Evolutionary conservation across 2,329 filamentous ascomycete genomes (phyloP).

Genomic region (Aspergillus sergii): DNA sequence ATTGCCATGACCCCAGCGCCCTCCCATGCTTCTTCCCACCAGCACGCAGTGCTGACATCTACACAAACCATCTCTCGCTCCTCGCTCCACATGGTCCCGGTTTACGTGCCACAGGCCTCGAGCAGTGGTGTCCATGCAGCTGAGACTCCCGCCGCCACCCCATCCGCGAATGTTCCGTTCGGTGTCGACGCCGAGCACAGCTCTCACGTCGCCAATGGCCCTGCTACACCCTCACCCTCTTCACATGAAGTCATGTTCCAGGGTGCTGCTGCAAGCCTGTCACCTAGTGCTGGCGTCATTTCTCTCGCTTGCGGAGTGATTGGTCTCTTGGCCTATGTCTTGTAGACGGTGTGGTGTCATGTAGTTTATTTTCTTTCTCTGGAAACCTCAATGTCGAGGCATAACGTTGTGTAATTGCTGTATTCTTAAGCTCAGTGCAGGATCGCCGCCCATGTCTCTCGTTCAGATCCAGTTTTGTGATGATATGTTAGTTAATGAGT

Average conservation of each 20-base stretch:
- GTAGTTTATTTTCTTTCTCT: neutral
- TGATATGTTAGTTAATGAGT: neutral
- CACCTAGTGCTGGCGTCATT: slow-evolving; percentile 23
- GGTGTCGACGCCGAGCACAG: neutral
- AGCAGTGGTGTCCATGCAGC: neutral
- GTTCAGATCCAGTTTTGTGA: neutral
- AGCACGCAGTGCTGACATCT: slow-evolving; percentile 6
- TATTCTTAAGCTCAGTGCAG: neutral
- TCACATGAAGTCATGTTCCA: slow-evolving; percentile 36
- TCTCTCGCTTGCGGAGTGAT: slow-evolving; percentile 27
- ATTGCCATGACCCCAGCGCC: neutral
- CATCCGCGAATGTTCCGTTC: slow-evolving; percentile 12
- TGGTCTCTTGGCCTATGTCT: slow-evolving; percentile 31
- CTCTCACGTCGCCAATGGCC: slow-evolving; percentile 35
- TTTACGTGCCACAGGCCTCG: slow-evolving; percentile 26
- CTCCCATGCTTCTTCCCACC: neutral
- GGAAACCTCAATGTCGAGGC: neutral
- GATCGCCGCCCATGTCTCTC: neutral
- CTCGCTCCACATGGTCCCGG: slow-evolving; percentile 30
- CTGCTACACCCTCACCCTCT: slow-evolving; percentile 40
- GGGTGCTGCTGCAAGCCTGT: slow-evolving; percentile 25
- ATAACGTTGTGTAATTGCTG: neutral
- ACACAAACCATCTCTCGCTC: slow-evolving; percentile 18
- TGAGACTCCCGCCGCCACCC: neutral
- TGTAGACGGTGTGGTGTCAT: slow-evolving; percentile 21